These are phyloP conservation scores for Dactylorhiza incarnata DNA, from an alignment of 106 monocot genomes.

Conservation along the genomic window DNA sequence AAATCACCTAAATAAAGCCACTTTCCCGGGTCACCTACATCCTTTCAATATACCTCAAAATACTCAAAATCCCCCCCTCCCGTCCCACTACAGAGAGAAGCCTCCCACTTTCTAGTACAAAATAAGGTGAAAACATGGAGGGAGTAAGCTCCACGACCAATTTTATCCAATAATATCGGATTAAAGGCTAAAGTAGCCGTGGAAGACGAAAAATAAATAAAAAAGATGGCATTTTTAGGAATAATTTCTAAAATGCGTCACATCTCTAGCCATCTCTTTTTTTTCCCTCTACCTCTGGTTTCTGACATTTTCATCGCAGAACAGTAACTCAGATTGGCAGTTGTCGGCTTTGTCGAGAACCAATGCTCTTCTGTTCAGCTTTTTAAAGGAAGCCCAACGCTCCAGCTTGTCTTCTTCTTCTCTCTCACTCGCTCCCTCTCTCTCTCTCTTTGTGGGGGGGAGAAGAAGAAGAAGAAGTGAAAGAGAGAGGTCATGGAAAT, in stretches of 20 bases:
- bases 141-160: no score
- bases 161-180: no score
- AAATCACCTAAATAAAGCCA: background rate
- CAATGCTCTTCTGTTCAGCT: background rate
- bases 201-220: background rate
- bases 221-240: background rate
- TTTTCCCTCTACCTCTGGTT: background rate
- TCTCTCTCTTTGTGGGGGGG: background rate
- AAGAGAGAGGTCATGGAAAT: slow-evolving; percentile 14
- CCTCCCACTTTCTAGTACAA: background rate
- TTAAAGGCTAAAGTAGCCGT: no score
- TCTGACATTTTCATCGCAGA: slow-evolving; percentile 1
- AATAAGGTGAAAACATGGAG: background rate
- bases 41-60: background rate
- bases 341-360: slow-evolving; percentile 17
- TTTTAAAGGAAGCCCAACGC: background rate
- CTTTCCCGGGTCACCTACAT: background rate
- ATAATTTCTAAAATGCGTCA: background rate
- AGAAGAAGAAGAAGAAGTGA: background rate
- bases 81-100: background rate
- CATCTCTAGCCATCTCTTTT: background rate
- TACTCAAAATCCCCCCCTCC: background rate
- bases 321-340: slow-evolving; percentile 12
- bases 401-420: background rate
- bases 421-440: background rate